Conservation (phyloP, 768 basidiomycete genomes). For the Russula sp. region DNA sequence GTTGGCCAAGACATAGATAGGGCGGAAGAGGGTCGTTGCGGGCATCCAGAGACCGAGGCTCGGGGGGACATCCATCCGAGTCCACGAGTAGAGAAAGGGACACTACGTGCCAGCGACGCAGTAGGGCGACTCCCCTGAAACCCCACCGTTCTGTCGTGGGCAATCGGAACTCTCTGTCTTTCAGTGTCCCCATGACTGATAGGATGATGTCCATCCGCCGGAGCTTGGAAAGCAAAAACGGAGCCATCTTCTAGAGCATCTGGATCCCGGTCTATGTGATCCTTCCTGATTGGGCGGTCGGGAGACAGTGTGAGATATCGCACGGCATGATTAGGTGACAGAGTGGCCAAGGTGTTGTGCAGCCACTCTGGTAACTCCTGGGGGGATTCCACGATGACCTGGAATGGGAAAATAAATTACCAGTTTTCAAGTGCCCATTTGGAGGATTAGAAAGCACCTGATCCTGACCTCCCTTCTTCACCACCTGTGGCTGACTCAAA, state of each 20-base stretch:
- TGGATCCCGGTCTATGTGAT: neutral
- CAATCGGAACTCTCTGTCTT: neutral
- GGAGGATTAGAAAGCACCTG: conserved; percentile 5
- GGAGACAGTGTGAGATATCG: conserved; percentile 30
- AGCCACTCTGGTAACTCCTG: conserved; percentile 50
- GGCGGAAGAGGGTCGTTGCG: neutral
- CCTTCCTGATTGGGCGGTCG: neutral
- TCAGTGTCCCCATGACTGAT: neutral
- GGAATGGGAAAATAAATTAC: neutral
- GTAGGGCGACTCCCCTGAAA: neutral
- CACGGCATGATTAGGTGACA: conserved; percentile 42
- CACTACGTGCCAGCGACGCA: neutral
- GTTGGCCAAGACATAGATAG: conserved; percentile 3
- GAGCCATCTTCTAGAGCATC: conserved; percentile 6
- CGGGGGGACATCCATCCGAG: neutral
- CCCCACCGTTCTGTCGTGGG: neutral
- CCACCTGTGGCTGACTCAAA: conserved; percentile 24
- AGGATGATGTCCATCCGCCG: neutral
- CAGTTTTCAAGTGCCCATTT: neutral
- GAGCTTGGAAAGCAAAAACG: conserved; percentile 18
- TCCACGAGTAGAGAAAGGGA: conserved; percentile 18
- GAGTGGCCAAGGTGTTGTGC: conserved; percentile 40
- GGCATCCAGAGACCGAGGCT: neutral
- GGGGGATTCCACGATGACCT: conserved; percentile 15
- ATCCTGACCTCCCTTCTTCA: conserved; percentile 34